Evolutionary conservation across 2,329 filamentous ascomycete species (phyloP), one percentile per base, ranked within the genome.

Genomic region (Herpotrichia juniperi): DNA sequence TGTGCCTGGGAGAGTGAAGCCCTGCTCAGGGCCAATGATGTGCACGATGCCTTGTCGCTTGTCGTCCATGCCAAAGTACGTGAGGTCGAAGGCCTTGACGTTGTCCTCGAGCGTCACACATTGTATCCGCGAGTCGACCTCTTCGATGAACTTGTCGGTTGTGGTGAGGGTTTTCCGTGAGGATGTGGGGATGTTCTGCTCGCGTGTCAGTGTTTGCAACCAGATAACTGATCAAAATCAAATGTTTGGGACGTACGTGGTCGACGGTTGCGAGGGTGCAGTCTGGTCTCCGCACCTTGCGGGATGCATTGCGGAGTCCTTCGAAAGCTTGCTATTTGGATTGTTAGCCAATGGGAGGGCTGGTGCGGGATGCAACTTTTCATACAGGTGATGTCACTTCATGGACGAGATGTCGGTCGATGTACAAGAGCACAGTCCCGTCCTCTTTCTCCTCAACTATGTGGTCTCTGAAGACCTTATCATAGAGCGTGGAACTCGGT

Each of bases 21-120:
- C 94, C 77, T 99, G 94, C 81, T 99, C 94, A 34, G 94, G 94
- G 30, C 94, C 94, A 66, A 99, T 97, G 68, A 99, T 91, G 78
- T 99, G 94, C 52, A 97, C 94, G 67, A 99, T 99, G 62, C 94
- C 94, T 78, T 99, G 94, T 61, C 94, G 88, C 83, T 94, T 96
- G 78, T 97, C 93, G 63, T 89, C 90, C 58, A 99, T 87, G 56
- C 94, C 94, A 72, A 99, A 99, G 79, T 97, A 97, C 74, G 93
- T 97, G 69, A 99, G 83, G 69, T 91, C 92, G 73, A 97, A 97
- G 61, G 93, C 90, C 79, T 93, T 94, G 67, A 99, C 93, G 68
- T 99, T 99, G 67, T 97, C 88, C 80, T 99, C 94, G 57, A 99
- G 87, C 34, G 94, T 97, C 68, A 93, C 87, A 76, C 93, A 97